A percentile compares a stretch with the other conserved stretches of the same genome.
These are phyloP conservation scores for Ilex paraguariensis DNA, from an alignment of 305 asterid species.

Conservation along the genomic window DNA sequence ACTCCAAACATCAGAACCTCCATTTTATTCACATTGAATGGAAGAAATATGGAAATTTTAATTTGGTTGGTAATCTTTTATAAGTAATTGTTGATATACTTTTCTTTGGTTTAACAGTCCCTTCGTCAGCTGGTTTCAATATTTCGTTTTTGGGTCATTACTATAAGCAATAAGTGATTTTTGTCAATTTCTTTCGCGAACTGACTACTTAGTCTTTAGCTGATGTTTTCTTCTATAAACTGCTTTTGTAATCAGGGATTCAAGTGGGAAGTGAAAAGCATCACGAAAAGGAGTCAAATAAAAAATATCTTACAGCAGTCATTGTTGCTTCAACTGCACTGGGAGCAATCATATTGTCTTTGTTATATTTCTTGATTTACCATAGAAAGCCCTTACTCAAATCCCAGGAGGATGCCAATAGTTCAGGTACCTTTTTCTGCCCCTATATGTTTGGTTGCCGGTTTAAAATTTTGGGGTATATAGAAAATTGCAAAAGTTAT, in stretches of 20 bases:
- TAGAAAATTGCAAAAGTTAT: background rate
- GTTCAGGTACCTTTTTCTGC: slow-evolving; percentile 20
- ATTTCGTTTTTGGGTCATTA: background rate
- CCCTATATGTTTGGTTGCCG: background rate
- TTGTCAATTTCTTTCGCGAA: too few species aligned
- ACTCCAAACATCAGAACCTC: too few species aligned
- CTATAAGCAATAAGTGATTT: background rate
- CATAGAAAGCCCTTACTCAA: slow-evolving; percentile 27
- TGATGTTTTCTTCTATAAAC: background rate
- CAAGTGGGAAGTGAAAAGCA: slow-evolving; percentile 21
- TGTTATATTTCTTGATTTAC: slow-evolving; percentile 32
- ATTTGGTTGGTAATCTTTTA: background rate
- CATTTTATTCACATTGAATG: slow-evolving; percentile 4
- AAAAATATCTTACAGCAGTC: slow-evolving; percentile 34
- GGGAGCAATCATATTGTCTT: slow-evolving; percentile 27
- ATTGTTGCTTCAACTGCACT: slow-evolving; percentile 36
- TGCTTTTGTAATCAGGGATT: slow-evolving; percentile 17
- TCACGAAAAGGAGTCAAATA: slow-evolving; percentile 20
- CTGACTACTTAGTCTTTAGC: background rate
- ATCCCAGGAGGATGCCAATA: slow-evolving; percentile 14
- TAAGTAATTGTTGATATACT: background rate
- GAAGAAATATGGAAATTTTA: background rate
- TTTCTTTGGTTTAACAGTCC: background rate
- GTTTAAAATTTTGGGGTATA: background rate
- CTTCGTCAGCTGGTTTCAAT: background rate